A percentile compares a stretch with the other conserved stretches of the same genome.
Conservation (phyloP, 192 early-diverging fungal species). For the Coemansia sp. region DNA sequence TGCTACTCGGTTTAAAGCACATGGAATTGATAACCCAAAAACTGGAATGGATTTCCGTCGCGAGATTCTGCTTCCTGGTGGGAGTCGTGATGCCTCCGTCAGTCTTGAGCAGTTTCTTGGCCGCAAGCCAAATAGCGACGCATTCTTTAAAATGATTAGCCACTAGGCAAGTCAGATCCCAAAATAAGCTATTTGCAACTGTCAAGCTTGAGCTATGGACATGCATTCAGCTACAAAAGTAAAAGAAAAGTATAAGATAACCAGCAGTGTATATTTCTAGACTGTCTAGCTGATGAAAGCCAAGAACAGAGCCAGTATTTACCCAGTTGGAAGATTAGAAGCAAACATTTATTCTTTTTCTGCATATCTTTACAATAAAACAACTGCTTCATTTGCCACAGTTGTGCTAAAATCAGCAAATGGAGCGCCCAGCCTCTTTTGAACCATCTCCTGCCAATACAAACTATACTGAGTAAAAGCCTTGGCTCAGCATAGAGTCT, state of each 20-base stretch:
- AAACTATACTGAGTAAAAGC: not conserved
- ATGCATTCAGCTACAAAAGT: not conserved
- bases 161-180: not conserved
- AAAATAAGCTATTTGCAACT: not conserved
- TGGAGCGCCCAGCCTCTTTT: not conserved
- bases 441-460: not conserved
- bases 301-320: not conserved
- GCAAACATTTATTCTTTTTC: not conserved
- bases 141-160: slow-evolving; percentile 9
- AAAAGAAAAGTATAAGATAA: not conserved
- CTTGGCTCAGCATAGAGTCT: not conserved
- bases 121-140: not conserved
- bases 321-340: not conserved
- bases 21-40: slow-evolving; percentile 42
- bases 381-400: not conserved
- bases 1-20: slow-evolving; percentile 60
- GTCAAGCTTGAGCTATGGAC: not conserved
- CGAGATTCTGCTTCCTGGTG: slow-evolving; percentile 17
- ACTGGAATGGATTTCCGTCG: slow-evolving; percentile 10
- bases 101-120: slow-evolving; percentile 9
- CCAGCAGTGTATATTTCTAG: not conserved
- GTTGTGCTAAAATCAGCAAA: no score
- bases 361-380: not conserved
- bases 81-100: not conserved
- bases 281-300: not conserved